Percentiles rank a stretch among this genome's conserved stretches.
Evolutionary conservation across 169 alveolate species (phyloP).

Genomic region (Amoebophrya sp.): DNA sequence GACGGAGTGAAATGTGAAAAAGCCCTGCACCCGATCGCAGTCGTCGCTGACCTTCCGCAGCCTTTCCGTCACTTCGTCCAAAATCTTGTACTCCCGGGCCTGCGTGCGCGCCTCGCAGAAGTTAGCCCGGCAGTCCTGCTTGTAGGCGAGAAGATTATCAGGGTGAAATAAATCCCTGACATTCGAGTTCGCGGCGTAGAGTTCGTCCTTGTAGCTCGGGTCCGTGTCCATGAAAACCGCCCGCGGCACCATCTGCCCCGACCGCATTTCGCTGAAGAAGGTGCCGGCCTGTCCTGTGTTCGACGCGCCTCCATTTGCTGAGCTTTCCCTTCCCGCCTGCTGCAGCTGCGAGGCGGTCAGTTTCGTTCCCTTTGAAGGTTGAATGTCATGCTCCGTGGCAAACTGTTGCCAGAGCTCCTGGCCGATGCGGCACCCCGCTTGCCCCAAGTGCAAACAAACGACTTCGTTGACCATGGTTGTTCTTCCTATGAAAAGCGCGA

Average conservation of each 20-base stretch:
- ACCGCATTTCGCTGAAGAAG: constrained; percentile 23
- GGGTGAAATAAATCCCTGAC: constrained; percentile 57
- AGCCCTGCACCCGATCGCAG: not conserved
- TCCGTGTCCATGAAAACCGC: constrained; percentile 35
- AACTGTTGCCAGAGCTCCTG: constrained; percentile 70
- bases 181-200: not conserved
- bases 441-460: constrained; percentile 64
- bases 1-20: constrained; percentile 52
- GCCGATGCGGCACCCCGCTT: constrained; percentile 69
- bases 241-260: constrained; percentile 35
- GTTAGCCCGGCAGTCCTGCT: constrained; percentile 68
- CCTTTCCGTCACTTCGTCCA: not conserved
- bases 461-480: constrained; percentile 54
- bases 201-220: not conserved
- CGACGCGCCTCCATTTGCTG: not conserved
- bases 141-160: constrained; percentile 62
- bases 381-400: constrained; percentile 68
- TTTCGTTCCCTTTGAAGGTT: constrained; percentile 61
- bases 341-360: not conserved
- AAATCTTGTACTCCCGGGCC: constrained; percentile 15
- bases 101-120: constrained; percentile 60
- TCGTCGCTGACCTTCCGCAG: not conserved
- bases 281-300: too few relatives aligned
- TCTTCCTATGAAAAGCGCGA: too few relatives aligned
- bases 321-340: too few relatives aligned